Evolutionary conservation across 2,329 filamentous ascomycete species (phyloP), one percentile per base, ranked within the genome.

Genomic region (Thermochaetoides dissita): DNA sequence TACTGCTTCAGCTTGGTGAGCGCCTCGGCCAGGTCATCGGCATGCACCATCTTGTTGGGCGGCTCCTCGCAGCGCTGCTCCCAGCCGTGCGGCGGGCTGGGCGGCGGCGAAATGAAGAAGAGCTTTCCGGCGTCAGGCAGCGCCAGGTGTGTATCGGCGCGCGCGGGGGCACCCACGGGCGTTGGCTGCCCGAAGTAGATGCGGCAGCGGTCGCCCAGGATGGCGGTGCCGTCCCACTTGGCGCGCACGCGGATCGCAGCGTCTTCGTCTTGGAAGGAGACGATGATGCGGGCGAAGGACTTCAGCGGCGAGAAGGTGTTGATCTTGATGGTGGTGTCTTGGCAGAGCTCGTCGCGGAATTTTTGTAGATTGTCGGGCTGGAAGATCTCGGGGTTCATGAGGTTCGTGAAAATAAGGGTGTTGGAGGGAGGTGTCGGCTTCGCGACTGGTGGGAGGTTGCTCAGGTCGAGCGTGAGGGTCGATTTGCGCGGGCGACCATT

Each of bases 391-490:
- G 70, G 64, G 50, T 84, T 75, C 56, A 79, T 66, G 46, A 91
- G 75, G 64, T 86, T 86, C 54, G 84, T 91, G 57, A 91, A 81
- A 55, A 91, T 76, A 43, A 91, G 77, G 0, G 84, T 91, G 67
- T 91, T 91, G 51, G 81, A 83, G 6, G 83, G 81, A 42, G 79
- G 75, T 28, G 82, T 78, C n/a, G 84, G 83, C 57, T 76, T 72
- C 35, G 69, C 67, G 42, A 84, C 68, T 32, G 81, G 73, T 39
- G 84, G 83, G 35, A 89, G 64, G 55, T 69, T 73, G 48, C 81
- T 81, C 37, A 89, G 73, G 57, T 89, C 84, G 55, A 91, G 72
- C 17, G 76, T 79, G 44, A 86, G 73, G 53, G 71, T 65, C 46
- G 67, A 63, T 46, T 63, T 64, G 51, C 59, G 60, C 41, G 66